Evolutionary conservation across 2,329 filamentous ascomycete species (phyloP), one percentile per base, ranked within the genome.

Genomic region (Ophiostoma quercus): DNA sequence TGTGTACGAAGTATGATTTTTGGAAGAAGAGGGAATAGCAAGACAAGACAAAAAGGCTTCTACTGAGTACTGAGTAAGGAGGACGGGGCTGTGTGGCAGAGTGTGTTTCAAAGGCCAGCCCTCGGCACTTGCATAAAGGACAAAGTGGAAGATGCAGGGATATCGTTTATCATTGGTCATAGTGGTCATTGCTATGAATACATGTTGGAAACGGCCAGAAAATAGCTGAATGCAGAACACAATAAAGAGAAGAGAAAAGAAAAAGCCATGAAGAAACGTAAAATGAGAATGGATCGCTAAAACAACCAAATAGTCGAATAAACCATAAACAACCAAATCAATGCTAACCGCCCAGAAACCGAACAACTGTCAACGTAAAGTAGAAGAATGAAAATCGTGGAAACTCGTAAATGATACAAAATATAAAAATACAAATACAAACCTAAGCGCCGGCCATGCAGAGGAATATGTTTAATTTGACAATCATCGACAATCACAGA

Each of bases 71-170:
- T 34, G 3, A 3, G 16, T 2, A 34, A 9, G 62, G 3, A 32
- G 62, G 6, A 41, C 22, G 62, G 62, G 62, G 34, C 34, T 22
- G 34, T 66, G 62, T 39, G 62, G 62, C 62, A 65, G 62, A 37
- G 34, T n/a, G 62, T 39, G 62, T 65, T 65, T 65, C 62, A 65
- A 34, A 62, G 29, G 57, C 14, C 57, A 62, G 57, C 57, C 29
- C 22, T 62, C 57, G 57, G 57, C 14, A 62, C 29, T 57, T 29
- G 57, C 57, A 62, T 62, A 16, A 41, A 66, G 65, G 12, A 51
- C 41, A 67, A 32, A 51, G 41, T 67, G 25, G 22, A 12, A 19
- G 39, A 67, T 19, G 41, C 62, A 41, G 14, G 60, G 60, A 19
- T 12, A 34, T 66, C 22, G 51, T 57, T 6, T 25, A 57, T 57